Evolutionary conservation across 208 protist species (phyloP).

Genomic region (Vickermania spadyakhi): DNA sequence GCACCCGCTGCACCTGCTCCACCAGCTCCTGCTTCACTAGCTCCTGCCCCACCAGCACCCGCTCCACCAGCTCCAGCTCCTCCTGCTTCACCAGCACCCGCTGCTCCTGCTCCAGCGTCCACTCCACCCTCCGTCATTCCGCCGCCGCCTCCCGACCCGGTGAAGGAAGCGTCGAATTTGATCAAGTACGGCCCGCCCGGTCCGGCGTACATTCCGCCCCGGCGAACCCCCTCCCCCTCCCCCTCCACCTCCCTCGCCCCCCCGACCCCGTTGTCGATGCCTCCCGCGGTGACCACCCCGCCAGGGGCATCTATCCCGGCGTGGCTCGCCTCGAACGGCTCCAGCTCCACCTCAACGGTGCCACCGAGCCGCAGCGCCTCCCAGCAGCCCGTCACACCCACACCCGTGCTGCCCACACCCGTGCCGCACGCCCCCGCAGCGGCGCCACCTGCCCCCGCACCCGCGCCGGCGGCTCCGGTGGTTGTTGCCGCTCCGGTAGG

Average conservation of each 20-base stretch:
- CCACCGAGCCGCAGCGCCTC: neutral
- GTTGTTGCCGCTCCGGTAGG: neutral
- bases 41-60: constrained; percentile 6
- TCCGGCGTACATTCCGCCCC: neutral
- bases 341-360: neutral
- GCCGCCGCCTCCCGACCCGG: constrained; percentile 1
- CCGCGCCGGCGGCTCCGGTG: neutral
- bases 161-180: constrained; percentile 2
- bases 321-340: constrained; percentile 4
- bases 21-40: neutral
- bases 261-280: neutral
- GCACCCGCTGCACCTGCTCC: neutral
- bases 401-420: neutral
- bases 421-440: neutral
- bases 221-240: neutral
- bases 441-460: neutral
- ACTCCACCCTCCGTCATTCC: neutral
- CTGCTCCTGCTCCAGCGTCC: neutral
- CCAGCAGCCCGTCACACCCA: neutral
- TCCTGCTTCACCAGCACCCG: neutral
- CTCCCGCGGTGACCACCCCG: neutral
- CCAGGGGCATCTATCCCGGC: neutral
- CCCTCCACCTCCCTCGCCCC: neutral
- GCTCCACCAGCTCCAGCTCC: neutral
- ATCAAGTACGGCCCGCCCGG: neutral